phyloP scores from a whole-genome alignment of 2,329 filamentous ascomycete genomes.

The Verticillium klebahnii region DNA sequence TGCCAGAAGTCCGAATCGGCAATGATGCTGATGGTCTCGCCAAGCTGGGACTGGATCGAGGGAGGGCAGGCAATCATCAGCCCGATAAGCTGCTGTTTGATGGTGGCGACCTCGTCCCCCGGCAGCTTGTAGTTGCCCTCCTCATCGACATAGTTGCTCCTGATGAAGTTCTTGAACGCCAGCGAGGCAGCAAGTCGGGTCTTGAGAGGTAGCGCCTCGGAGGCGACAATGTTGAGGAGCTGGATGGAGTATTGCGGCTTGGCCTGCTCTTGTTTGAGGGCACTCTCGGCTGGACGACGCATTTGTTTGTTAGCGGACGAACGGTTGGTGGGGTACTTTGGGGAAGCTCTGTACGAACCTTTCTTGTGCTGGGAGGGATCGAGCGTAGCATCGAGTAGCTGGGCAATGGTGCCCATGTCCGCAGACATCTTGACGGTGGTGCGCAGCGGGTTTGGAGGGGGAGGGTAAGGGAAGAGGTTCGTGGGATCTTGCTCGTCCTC shows the following conservation, averaged over 20 bases:
- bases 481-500: constrained; percentile 3
- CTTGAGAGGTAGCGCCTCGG: constrained; percentile 65
- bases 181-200: constrained; percentile 84
- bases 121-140: constrained; percentile 91
- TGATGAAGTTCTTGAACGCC: constrained; percentile 98
- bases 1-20: constrained; percentile 97
- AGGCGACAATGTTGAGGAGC: constrained; percentile 86
- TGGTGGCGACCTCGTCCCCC: constrained; percentile 74
- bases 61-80: constrained; percentile 91
- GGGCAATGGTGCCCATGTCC: constrained; percentile 60
- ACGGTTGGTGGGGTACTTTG: constrained; percentile 21
- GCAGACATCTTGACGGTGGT: constrained; percentile 44
- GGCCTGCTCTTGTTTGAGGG: constrained; percentile 72
- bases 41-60: constrained; percentile 86
- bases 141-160: constrained; percentile 90
- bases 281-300: constrained; percentile 64
- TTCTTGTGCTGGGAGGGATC: constrained; percentile 84
- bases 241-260: constrained; percentile 84
- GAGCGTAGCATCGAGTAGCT: constrained; percentile 85
- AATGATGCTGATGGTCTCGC: constrained; percentile 94
- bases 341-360: constrained; percentile 49
- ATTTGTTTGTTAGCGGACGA: constrained; percentile 30
- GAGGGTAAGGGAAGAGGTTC: not conserved
- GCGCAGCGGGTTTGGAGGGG: not conserved
- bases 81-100: constrained; percentile 93